Evolutionary conservation across 768 basidiomycete genomes (phyloP), one percentile per base, ranked within the genome.

Genomic region (Russula abietina): DNA sequence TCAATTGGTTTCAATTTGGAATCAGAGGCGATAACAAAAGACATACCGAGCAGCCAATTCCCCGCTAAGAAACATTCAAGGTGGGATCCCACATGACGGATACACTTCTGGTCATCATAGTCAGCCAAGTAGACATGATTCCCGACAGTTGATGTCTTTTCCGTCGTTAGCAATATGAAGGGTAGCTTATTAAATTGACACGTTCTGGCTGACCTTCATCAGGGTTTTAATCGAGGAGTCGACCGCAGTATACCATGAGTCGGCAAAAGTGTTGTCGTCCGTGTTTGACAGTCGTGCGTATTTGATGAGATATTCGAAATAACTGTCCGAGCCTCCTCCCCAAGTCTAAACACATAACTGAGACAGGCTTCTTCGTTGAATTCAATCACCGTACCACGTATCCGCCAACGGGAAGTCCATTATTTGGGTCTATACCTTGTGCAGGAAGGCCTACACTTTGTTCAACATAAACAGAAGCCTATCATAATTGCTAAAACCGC

Each of bases 271-370:
- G 53, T 79, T 76, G 71, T 89, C 80, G 58, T 82, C 68, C 19
- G 85, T 86, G 73, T 88, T 88, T 11, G 83, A 82, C 26, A 90
- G 76, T 30, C 86, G 85, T 3, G 89, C 58, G 50, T 82, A 81
- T 69, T 91, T 91, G 78, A 89, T 83, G 59, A 89, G 77, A 67
- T 90, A 89, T 71, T 91, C 89, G 62, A 87, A 85, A 74, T 84
- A 91, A 61, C 86, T 88, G 73, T 90, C 89, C 0, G 83, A 84
- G 30, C 86, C 87, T 53, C 83, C 75, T 1, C 82, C 81, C 82
- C 82, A 89, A n/a, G 85, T 81, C 88, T 88, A 48, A 45, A 16
- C 43, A 19, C 4, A 39, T 10, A 51, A 38, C 43, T 52, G 36
- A 32, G 7, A 38, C 41, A 55, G 17, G 9, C 14, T 14, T 22